Evolutionary conservation across 2,329 filamentous ascomycete species (phyloP), one percentile per base, ranked within the genome.

Genomic region (Westerdykella sp.): DNA sequence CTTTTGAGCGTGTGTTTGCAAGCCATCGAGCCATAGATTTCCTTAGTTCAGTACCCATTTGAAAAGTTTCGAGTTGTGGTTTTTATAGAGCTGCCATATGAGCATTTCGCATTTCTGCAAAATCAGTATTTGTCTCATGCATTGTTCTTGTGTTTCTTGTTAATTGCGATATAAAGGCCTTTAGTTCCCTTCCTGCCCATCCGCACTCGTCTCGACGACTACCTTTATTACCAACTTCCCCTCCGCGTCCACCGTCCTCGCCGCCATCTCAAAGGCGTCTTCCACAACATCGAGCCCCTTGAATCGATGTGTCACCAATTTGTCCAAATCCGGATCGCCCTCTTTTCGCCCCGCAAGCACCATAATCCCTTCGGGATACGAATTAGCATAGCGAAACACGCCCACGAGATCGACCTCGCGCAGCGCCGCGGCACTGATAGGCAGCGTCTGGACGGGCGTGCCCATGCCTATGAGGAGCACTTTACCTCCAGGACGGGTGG

Each of bases 391-490:
- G 38, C 85, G 76, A 69, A 89, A 88, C 23, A 87, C 81, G 28
- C 84, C 84, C n/a, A 87, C 68, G 25, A 89, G 83, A 59, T 89
- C 85, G 35, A 89, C 81, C 67, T 90, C 85, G 31, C 84, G 77
- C 22, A 87, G 71, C 32, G 85, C 83, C 3, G 84, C 84, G 5
- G 83, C 81, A 6, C 81, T 85, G 37, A 90, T 71, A 1, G 84
- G 84, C 1, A 89, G 73, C 0, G 83, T 87, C 63, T 88, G 84
- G 41, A 87, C 77, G 0, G 85, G 84, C 5, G 79, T 85, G 31
- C 85, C 85, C 85, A 89, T 89, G 41, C 85, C 85, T 18, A 90
- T 84, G 63, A 89, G 81, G 63, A 89, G 76, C 39, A 88, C 73
- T 54, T 82, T 83, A 14, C 85, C 85, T 21, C 85, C 85, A 0